These are phyloP conservation scores for Fusarium pininemorale DNA, from an alignment of 2,329 filamentous ascomycete species.

Conservation along the genomic window DNA sequence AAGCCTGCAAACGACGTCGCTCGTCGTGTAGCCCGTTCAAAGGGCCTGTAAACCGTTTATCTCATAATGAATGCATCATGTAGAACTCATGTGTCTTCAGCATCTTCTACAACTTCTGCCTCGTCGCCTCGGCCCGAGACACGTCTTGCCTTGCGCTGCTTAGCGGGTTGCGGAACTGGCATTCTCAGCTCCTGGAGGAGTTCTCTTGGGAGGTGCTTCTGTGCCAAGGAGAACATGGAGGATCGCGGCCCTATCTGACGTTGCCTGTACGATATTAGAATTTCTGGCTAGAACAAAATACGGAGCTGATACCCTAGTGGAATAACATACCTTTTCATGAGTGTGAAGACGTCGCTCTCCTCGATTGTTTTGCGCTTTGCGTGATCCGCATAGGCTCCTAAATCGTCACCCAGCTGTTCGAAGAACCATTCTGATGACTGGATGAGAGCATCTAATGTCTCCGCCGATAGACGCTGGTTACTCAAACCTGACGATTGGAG, in stretches of 20 bases:
- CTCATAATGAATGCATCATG: slow-evolving; percentile 11
- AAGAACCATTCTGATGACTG: slow-evolving; percentile 93
- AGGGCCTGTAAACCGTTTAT: slow-evolving; percentile 38
- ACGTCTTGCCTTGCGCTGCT: slow-evolving; percentile 53
- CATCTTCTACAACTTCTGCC: slow-evolving; percentile 49
- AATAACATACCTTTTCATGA: slow-evolving; percentile 80
- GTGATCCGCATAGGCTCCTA: slow-evolving; percentile 82
- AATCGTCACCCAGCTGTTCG: slow-evolving; percentile 83
- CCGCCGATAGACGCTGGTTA: slow-evolving; percentile 75
- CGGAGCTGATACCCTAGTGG: slow-evolving; percentile 34
- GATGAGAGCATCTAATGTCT: slow-evolving; percentile 77
- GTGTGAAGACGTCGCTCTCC: slow-evolving; percentile 80
- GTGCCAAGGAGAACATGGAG: slow-evolving; percentile 87
- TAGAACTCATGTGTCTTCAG: slow-evolving; percentile 48
- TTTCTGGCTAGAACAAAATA: slow-evolving; percentile 34
- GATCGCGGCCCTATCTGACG: slow-evolving; percentile 75
- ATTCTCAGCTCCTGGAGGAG: slow-evolving; percentile 84
- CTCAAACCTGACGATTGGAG: slow-evolving; percentile 71
- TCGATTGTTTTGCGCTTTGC: slow-evolving; percentile 86
- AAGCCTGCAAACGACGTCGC: slow-evolving; percentile 80
- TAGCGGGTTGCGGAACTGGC: slow-evolving; percentile 64
- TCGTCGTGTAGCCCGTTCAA: slow-evolving; percentile 65
- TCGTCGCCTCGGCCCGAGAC: slow-evolving; percentile 45
- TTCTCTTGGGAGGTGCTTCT: slow-evolving; percentile 82
- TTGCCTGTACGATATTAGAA: slow-evolving; percentile 67